Percentiles rank a stretch among this genome's conserved stretches.
These are phyloP conservation scores for Phyllosticta capitalensis DNA, from an alignment of 2,329 filamentous ascomycete genomes.

Conservation along the genomic window DNA sequence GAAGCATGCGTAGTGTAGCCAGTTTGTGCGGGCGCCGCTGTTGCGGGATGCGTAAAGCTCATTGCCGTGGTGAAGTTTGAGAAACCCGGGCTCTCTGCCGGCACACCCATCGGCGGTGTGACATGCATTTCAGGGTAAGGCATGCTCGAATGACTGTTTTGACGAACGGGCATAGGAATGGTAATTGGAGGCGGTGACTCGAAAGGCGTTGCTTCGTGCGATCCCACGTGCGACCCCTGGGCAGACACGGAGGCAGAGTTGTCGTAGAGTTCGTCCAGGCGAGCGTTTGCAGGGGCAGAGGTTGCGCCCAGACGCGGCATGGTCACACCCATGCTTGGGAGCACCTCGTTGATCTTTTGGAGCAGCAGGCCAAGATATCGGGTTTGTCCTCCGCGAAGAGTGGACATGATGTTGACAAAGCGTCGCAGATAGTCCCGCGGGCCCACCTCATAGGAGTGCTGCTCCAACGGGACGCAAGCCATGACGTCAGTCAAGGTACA, in stretches of 20 bases:
- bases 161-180: conserved; percentile 9
- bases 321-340: conserved; percentile 42
- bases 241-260: conserved; percentile 10
- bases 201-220: conserved; percentile 11
- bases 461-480: conserved; percentile 48
- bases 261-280: conserved; percentile 13
- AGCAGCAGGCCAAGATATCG: conserved; percentile 70
- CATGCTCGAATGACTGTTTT: conserved; percentile 9
- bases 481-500: conserved; percentile 66
- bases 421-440: conserved; percentile 65
- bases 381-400: conserved; percentile 64
- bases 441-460: conserved; percentile 50
- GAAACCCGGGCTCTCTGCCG: conserved; percentile 5
- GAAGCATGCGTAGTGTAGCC: conserved; percentile 4
- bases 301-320: conserved; percentile 16
- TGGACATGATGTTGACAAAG: conserved; percentile 56
- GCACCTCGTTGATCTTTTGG: conserved; percentile 62
- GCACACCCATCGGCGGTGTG: conserved; percentile 8
- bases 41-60: conserved; percentile 6
- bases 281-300: conserved; percentile 18
- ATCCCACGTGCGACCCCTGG: conserved; percentile 10
- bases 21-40: conserved; percentile 2
- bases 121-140: conserved; percentile 11
- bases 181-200: conserved; percentile 11
- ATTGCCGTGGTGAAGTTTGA: conserved; percentile 10